These are phyloP conservation scores for Podosphaera aphanis DNA, from an alignment of 2,329 filamentous ascomycete species.

Conservation along the genomic window DNA sequence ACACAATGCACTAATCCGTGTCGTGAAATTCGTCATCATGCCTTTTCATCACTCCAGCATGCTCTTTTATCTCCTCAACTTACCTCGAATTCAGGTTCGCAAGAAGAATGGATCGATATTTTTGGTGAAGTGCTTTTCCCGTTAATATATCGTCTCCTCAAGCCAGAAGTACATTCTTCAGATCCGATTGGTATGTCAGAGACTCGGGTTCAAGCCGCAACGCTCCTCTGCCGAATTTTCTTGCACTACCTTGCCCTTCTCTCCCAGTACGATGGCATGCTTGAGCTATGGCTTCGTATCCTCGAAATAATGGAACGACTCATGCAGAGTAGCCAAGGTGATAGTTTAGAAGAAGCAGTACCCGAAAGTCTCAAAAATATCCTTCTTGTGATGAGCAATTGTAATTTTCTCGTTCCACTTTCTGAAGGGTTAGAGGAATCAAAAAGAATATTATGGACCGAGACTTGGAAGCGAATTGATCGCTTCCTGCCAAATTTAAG, in stretches of 20 bases:
- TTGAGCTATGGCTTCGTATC: slow-evolving; percentile 79
- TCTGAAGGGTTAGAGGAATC: slow-evolving; percentile 23
- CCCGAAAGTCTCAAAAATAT: slow-evolving; percentile 93
- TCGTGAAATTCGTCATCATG: slow-evolving; percentile 72
- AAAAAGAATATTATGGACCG: slow-evolving; percentile 33
- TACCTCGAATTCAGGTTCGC: slow-evolving; percentile 50
- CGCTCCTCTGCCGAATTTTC: slow-evolving; percentile 83
- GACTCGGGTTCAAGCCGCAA: slow-evolving; percentile 76
- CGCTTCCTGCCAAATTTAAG: slow-evolving; percentile 38
- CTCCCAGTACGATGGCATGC: slow-evolving; percentile 66
- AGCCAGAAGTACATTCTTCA: slow-evolving; percentile 81
- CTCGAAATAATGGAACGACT: slow-evolving; percentile 86
- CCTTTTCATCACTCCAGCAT: slow-evolving; percentile 66
- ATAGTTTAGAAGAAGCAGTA: slow-evolving; percentile 80
- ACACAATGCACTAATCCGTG: slow-evolving; percentile 86
- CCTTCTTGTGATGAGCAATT: slow-evolving; percentile 79
- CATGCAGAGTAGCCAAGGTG: slow-evolving; percentile 85
- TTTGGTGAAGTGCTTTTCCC: slow-evolving; percentile 89
- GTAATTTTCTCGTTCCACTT: slow-evolving; percentile 50
- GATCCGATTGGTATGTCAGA: slow-evolving; percentile 89
- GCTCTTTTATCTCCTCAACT: slow-evolving; percentile 68
- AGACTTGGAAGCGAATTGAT: slow-evolving; percentile 43
- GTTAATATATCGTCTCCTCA: slow-evolving; percentile 63
- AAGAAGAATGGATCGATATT: slow-evolving; percentile 84
- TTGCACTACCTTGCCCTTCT: slow-evolving; percentile 75